Percentiles rank a stretch among this genome's conserved stretches.
Evolutionary conservation across 768 basidiomycete species (phyloP).

Genomic region (Lanmaoa rubissima): DNA sequence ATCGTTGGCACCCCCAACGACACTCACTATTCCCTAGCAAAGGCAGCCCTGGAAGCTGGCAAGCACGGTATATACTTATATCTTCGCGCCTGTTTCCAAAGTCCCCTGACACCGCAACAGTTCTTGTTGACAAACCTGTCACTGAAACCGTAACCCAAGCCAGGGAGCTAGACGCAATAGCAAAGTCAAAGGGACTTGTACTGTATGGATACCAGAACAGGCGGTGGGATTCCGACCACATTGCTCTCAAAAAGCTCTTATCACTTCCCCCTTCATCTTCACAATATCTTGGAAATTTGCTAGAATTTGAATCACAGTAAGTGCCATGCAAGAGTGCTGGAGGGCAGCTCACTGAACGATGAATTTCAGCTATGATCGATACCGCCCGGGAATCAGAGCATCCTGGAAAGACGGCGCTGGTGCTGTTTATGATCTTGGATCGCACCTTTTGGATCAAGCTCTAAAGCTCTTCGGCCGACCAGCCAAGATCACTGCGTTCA

Average conservation of each 20-base stretch:
- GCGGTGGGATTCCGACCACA: constrained; percentile 77
- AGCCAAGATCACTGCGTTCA: constrained; percentile 60
- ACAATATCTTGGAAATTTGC: constrained; percentile 55
- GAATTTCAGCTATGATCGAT: constrained; percentile 65
- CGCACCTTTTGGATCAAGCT: constrained; percentile 79
- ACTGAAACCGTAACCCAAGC: constrained; percentile 61
- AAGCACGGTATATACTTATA: constrained; percentile 57
- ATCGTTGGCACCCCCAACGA: constrained; percentile 71
- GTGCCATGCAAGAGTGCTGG: constrained; percentile 18
- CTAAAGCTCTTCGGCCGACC: constrained; percentile 77
- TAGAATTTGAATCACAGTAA: constrained; percentile 77
- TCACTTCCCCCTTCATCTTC: constrained; percentile 49
- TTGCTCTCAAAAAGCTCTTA: constrained; percentile 60
- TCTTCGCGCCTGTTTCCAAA: not conserved
- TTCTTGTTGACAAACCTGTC: constrained; percentile 80
- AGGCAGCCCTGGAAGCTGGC: constrained; percentile 62
- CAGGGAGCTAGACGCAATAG: constrained; percentile 56
- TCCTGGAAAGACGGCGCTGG: constrained; percentile 82
- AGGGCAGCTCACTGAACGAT: not conserved
- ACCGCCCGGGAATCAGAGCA: constrained; percentile 58
- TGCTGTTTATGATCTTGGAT: constrained; percentile 72
- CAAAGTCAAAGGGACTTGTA: constrained; percentile 56
- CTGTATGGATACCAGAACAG: constrained; percentile 75
- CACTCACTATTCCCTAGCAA: constrained; percentile 69
- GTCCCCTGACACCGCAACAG: constrained; percentile 33